Conservation (phyloP, 805 yeast genomes). For the Yueomyces sp. region DNA sequence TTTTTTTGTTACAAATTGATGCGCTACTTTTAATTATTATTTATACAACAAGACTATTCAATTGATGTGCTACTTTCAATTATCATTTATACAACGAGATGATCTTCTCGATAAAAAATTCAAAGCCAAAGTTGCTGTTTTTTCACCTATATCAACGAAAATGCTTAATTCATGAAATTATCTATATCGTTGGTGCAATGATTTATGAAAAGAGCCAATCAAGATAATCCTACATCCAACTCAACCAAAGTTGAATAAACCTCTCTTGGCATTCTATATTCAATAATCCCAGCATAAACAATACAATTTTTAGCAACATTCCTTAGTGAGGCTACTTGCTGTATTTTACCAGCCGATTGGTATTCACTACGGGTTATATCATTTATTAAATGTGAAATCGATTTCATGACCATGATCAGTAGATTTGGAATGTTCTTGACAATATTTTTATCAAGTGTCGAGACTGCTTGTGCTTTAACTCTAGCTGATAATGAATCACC, state of each 20-base stretch:
- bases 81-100: neutral
- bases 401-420: constrained; percentile 69
- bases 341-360: constrained; percentile 34
- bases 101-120: neutral
- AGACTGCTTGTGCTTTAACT: constrained; percentile 53
- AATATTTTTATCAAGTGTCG: constrained; percentile 52
- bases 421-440: constrained; percentile 70
- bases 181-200: too few relatives aligned
- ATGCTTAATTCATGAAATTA: too few relatives aligned
- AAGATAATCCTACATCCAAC: constrained; percentile 34
- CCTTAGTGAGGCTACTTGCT: constrained; percentile 41
- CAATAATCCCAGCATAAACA: constrained; percentile 91
- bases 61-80: too few relatives aligned
- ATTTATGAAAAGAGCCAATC: too few relatives aligned
- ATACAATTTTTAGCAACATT: constrained; percentile 74
- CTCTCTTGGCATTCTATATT: constrained; percentile 81
- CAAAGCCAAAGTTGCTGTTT: too few relatives aligned
- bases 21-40: too few relatives aligned
- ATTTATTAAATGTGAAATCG: constrained; percentile 46
- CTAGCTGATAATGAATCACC: constrained; percentile 47
- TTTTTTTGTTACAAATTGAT: too few relatives aligned
- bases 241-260: constrained; percentile 58
- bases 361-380: constrained; percentile 28
- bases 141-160: too few relatives aligned
- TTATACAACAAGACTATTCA: too few relatives aligned